Base-by-base conservation (phyloP, 176 grass and related monocot species). In the Triticum turgidum region DNA sequence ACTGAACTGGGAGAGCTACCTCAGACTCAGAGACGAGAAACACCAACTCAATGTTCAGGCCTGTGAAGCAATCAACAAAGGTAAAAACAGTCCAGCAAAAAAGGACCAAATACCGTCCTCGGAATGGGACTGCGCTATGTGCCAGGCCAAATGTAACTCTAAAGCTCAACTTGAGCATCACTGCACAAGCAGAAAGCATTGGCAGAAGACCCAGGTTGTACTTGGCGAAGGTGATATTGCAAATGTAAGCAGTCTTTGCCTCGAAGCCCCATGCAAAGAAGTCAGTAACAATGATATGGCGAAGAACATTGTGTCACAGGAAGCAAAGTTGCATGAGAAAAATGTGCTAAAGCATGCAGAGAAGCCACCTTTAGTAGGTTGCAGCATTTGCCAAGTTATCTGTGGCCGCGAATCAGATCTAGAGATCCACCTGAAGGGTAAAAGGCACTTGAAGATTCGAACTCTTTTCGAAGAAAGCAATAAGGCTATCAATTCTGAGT, bases 141-240 rank as follows among this genome's bases (percentile, higher is more conserved):
- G 89, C 77, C 65, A 83, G 9, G 85, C 66, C 25, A 80, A 83
- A 67, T 90, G 84, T 21, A 80, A 65, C 18, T 66, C 80, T n/a
- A 76, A 18, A 67, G 39, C 22, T 82, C 84, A 83, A 3, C 42
- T 82, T 58, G 52, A 78, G 72, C 58, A 54, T 41, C 84, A 90
- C 84, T 78, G 78, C 7, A 76, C 58, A 80, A 61, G 85, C 45
- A 45, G 80, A 59, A 87, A 20, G 2, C 89, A 90, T 58, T 45
- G 73, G 13, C 42, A 75, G 6, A 75, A 49, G 51, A 54, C 5
- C 15, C 15, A 54, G 15, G 51, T 2, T 54, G 5, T 54, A 54
- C 15, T 7, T 18, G 51, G 51, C 51, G 51, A 7, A 54, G 51
- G 51, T 54, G 51, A 7, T 54, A 18, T 54, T 54, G 15, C 51